phyloP scores from a whole-genome alignment of 164 flowering plant species.

The Vitis riparia region DNA sequence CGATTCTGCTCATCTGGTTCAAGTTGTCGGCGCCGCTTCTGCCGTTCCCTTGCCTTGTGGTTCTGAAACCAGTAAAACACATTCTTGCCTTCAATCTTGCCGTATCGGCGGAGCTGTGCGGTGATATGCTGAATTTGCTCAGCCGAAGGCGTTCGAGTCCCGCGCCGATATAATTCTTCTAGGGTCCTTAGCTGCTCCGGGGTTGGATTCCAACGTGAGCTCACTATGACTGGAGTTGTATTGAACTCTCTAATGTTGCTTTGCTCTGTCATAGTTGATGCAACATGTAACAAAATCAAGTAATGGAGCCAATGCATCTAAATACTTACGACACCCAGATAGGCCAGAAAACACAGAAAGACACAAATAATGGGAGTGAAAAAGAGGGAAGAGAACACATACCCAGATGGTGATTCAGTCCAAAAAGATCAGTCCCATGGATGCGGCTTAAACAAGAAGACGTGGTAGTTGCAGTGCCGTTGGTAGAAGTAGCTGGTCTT shows the following conservation, averaged over 20 bases:
- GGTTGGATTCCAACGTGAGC: conserved; percentile 90
- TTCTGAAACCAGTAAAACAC: conserved; percentile 97
- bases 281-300: background rate
- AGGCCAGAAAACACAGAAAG: no score
- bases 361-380: background rate
- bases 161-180: conserved; percentile 69
- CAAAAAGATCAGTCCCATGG: conserved; percentile 40
- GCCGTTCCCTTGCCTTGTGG: conserved; percentile 90
- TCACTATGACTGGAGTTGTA: conserved; percentile 49
- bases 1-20: conserved; percentile 26
- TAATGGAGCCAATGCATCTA: background rate
- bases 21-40: conserved; percentile 73
- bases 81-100: conserved; percentile 89
- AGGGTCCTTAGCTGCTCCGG: conserved; percentile 77
- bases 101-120: conserved; percentile 72
- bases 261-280: conserved; percentile 37
- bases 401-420: conserved; percentile 56
- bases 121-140: conserved; percentile 87
- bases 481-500: conserved; percentile 27
- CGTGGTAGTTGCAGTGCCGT: conserved; percentile 11
- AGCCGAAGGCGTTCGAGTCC: conserved; percentile 80
- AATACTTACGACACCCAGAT: background rate
- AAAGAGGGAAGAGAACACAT: background rate
- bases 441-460: conserved; percentile 34
- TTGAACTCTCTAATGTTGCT: conserved; percentile 42